These are phyloP conservation scores for Wickerhamomyces bovis DNA, from an alignment of 805 yeast species.

Conservation along the genomic window DNA sequence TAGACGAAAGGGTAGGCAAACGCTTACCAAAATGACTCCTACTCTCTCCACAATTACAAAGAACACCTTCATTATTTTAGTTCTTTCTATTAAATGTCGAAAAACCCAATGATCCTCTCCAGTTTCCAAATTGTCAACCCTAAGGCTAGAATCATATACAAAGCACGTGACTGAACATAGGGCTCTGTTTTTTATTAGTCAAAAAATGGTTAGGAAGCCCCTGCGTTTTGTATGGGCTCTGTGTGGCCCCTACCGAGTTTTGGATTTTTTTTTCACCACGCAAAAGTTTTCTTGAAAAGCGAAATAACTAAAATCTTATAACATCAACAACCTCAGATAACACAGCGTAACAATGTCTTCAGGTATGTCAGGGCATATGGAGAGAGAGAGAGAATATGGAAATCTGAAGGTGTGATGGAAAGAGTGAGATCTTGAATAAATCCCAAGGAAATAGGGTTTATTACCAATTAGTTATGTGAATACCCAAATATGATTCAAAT, in stretches of 20 bases:
- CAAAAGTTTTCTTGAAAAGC: conserved; percentile 25
- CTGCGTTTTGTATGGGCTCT: neutral
- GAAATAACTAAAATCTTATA: conserved; percentile 5
- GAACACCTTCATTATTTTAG: no score
- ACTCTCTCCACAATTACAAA: no score
- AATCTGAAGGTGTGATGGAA: neutral
- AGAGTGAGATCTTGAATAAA: neutral
- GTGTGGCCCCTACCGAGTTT: conserved; percentile 3
- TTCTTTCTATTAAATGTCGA: no score
- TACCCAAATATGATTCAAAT: no score
- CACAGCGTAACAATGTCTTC: conserved; percentile 23
- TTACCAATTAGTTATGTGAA: neutral
- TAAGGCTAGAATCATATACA: neutral
- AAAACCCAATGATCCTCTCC: no score
- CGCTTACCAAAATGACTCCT: no score
- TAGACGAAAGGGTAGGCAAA: no score
- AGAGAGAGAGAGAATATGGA: neutral
- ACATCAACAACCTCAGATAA: conserved; percentile 11
- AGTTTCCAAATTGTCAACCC: neutral
- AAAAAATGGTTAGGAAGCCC: conserved; percentile 6
- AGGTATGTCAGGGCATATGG: conserved; percentile 19
- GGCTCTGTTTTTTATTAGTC: no score
- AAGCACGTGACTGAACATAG: conserved; percentile 3
- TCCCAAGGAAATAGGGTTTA: neutral
- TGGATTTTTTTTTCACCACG: conserved; percentile 17